phyloP scores from a whole-genome alignment of 306 rosid species.

The Vigna hirtella region DNA sequence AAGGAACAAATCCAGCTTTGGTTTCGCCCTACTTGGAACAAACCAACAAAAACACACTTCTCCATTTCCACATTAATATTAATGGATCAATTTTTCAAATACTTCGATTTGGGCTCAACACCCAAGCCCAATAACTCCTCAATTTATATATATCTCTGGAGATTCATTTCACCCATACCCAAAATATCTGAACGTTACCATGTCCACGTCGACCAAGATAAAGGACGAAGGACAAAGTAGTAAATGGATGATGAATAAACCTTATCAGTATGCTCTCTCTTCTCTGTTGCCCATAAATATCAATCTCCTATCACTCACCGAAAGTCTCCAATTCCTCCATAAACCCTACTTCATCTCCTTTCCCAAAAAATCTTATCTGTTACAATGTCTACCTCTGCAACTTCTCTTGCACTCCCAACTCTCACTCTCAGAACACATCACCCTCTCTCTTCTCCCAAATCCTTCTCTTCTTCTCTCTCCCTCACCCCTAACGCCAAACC shows the following conservation, averaged over 20 bases:
- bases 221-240: neutral
- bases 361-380: constrained; percentile 54
- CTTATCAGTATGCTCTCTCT: constrained; percentile 32
- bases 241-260: neutral
- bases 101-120: constrained; percentile 24
- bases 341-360: constrained; percentile 28
- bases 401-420: constrained; percentile 68
- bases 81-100: neutral
- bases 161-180: too few relatives aligned
- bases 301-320: neutral
- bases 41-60: constrained; percentile 4
- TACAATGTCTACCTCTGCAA: constrained; percentile 75
- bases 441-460: constrained; percentile 44
- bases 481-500: constrained; percentile 45
- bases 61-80: neutral
- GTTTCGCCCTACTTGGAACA: constrained; percentile 5
- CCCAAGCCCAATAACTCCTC: neutral
- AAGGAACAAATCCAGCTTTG: constrained; percentile 7
- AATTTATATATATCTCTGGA: neutral
- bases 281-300: constrained; percentile 35
- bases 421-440: constrained; percentile 54
- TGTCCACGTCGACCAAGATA: neutral
- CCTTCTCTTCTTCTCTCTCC: constrained; percentile 50
- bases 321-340: neutral
- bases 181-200: neutral